Evolutionary conservation across 129 eudicot genomes (phyloP), one percentile per base, ranked within the genome.

Genomic region (Chrysanthemum makinoi): DNA sequence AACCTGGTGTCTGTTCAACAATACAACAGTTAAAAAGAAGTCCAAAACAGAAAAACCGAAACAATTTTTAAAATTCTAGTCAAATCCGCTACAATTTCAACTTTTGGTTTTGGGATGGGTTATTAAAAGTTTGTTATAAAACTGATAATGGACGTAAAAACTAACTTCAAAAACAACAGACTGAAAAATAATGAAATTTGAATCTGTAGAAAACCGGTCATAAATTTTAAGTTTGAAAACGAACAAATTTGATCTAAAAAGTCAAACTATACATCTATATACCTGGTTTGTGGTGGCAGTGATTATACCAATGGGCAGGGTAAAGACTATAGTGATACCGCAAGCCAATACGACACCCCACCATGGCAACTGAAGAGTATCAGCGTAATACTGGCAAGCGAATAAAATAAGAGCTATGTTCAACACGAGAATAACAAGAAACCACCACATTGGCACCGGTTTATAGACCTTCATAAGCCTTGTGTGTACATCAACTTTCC

Each of bases 371-470:
- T 89, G 96, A 33, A 89, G 85, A 4, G 68, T 54, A 11, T 82
- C 81, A 2, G 72, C 61, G 61, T 82, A 84, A 53, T 75, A 54
- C 3, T 9, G 10, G 52, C 85, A 82, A 3, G 82, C 79, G 49
- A 78, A 78, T 6, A 87, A 16, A 62, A 83, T 78, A 8, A 84
- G 51, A 3, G 77, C 83, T n/a, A 90, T 67, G 14, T 71, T 87
- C 14, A 53, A 54, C 11, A 79, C 65, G 0, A 87, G 76, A 18
- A 85, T 72, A 54, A 71, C 75, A 3, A 43, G 13, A 73, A 84
- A 89, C 94, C 96, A 89, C 96, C 90, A 86, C 73, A 58, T 58
- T 1, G 96, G 96, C 15, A 89, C 96, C 10, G 53, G 82, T 43
- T 80, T 79, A 68, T 89, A 86, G 35, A 30, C 80, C 76, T 69